Evolutionary conservation across 2,329 filamentous ascomycete genomes (phyloP).

Genomic region (Ophiocordyceps camponoti-saundersi): DNA sequence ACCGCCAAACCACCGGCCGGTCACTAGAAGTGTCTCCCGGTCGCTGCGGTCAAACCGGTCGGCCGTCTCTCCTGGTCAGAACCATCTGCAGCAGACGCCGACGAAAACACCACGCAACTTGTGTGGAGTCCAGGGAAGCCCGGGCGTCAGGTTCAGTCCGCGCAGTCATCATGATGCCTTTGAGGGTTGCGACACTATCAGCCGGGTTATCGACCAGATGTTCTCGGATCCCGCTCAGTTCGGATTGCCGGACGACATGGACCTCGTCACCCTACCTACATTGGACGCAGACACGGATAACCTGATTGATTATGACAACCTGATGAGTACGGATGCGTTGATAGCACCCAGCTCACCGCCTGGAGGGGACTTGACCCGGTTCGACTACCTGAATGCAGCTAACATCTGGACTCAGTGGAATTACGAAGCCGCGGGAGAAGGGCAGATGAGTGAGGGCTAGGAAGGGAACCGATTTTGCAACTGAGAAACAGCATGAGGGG

Average conservation of each 20-base stretch:
- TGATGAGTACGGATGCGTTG: constrained; percentile 27
- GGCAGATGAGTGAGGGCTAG: not conserved
- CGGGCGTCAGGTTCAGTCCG: constrained; percentile 25
- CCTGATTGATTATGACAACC: constrained; percentile 28
- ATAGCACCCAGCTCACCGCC: constrained; percentile 31
- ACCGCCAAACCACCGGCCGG: constrained; percentile 43
- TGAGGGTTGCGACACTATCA: constrained; percentile 34
- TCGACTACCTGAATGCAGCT: constrained; percentile 14
- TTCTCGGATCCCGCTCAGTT: constrained; percentile 38
- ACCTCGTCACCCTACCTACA: constrained; percentile 22
- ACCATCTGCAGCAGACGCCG: constrained; percentile 30
- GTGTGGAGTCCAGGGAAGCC: constrained; percentile 12
- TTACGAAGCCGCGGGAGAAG: constrained; percentile 3
- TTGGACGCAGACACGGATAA: constrained; percentile 16
- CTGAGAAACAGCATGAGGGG: not conserved
- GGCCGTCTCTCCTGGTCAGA: constrained; percentile 24
- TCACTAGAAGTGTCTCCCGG: constrained; percentile 42
- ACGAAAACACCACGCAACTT: constrained; percentile 21
- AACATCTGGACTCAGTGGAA: constrained; percentile 15
- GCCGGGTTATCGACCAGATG: constrained; percentile 45
- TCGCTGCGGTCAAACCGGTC: constrained; percentile 32
- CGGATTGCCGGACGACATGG: constrained; percentile 22
- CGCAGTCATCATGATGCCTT: constrained; percentile 20
- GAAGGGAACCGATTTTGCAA: not conserved
- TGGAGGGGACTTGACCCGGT: constrained; percentile 8